Evolutionary conservation across 352 stramenopile genomes (phyloP).

Genomic region (Pythium oligandrum): DNA sequence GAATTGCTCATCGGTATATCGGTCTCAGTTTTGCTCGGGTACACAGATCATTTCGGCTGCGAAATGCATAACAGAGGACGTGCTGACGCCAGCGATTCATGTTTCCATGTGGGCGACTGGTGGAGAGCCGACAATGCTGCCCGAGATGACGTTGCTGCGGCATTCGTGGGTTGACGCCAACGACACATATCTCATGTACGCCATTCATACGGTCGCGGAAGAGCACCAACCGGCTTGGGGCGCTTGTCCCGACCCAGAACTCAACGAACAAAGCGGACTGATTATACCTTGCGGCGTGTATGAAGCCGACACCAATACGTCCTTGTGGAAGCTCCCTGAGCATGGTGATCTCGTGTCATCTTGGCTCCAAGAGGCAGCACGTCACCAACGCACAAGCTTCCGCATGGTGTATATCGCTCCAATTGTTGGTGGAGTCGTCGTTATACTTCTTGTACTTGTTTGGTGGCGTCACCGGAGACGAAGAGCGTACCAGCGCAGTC

Average conservation of each 20-base stretch:
- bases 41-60: slow-evolving; percentile 15
- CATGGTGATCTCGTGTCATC: slow-evolving; percentile 7
- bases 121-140: slow-evolving; percentile 7
- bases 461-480: no score
- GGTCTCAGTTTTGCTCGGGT: slow-evolving; percentile 24
- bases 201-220: slow-evolving; percentile 20
- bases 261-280: slow-evolving; percentile 3
- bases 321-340: slow-evolving; percentile 12
- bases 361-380: slow-evolving; percentile 15
- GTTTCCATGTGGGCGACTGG: slow-evolving; percentile 27
- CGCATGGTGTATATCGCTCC: neutral
- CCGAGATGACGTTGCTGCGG: slow-evolving; percentile 12
- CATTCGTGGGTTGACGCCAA: slow-evolving; percentile 18
- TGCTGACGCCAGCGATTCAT: slow-evolving; percentile 3
- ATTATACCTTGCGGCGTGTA: slow-evolving; percentile 23
- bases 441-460: no score
- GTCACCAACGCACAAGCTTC: neutral
- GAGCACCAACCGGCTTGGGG: slow-evolving; percentile 10
- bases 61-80: slow-evolving; percentile 16
- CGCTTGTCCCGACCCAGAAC: neutral
- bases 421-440: neutral
- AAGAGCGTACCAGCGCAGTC: no score
- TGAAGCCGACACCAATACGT: neutral
- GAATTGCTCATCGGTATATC: slow-evolving; percentile 18
- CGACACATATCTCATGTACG: slow-evolving; percentile 18